Evolutionary conservation across 768 basidiomycete genomes (phyloP).

Genomic region (Suillus occidentalis): DNA sequence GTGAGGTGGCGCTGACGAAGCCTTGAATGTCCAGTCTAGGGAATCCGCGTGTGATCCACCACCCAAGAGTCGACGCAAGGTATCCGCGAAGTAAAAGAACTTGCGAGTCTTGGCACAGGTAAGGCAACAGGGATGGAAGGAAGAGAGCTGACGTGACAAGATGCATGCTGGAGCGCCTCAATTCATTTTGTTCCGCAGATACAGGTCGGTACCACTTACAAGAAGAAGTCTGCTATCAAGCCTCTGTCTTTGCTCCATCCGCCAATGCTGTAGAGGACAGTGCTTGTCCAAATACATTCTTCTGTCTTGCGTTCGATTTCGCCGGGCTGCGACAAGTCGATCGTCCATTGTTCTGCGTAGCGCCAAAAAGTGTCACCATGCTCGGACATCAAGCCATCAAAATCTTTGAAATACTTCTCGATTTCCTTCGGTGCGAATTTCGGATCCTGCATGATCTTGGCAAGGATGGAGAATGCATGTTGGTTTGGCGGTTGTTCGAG

Average conservation of each 20-base stretch:
- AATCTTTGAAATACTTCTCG: conserved; percentile 25
- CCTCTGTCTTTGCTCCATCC: conserved; percentile 58
- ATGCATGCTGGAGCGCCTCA: conserved; percentile 23
- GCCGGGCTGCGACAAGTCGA: conserved; percentile 34
- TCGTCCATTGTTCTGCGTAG: conserved; percentile 42
- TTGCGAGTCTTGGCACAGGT: conserved; percentile 18
- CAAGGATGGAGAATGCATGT: conserved; percentile 50
- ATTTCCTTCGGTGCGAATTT: conserved; percentile 21
- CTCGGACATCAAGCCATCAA: neutral
- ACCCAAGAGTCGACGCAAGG: conserved; percentile 22
- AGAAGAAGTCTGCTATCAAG: conserved; percentile 43
- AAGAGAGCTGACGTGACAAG: conserved; percentile 32
- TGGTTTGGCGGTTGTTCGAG: conserved; percentile 10
- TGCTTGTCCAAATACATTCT: conserved; percentile 58
- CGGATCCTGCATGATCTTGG: conserved; percentile 51
- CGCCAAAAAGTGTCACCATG: conserved; percentile 6
- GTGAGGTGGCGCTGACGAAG: conserved; percentile 26
- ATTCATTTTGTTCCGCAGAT: neutral
- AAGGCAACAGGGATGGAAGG: conserved; percentile 24
- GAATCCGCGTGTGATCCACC: conserved; percentile 32
- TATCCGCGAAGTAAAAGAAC: conserved; percentile 31
- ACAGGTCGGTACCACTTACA: conserved; percentile 34
- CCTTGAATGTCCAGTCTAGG: conserved; percentile 31
- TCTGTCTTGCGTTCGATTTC: conserved; percentile 57
- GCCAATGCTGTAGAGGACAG: conserved; percentile 55